A percentile compares a stretch with the other conserved stretches of the same genome.
These are phyloP conservation scores for Dioscorea cayenensis DNA, from an alignment of 116 monocot species.

Conservation along the genomic window DNA sequence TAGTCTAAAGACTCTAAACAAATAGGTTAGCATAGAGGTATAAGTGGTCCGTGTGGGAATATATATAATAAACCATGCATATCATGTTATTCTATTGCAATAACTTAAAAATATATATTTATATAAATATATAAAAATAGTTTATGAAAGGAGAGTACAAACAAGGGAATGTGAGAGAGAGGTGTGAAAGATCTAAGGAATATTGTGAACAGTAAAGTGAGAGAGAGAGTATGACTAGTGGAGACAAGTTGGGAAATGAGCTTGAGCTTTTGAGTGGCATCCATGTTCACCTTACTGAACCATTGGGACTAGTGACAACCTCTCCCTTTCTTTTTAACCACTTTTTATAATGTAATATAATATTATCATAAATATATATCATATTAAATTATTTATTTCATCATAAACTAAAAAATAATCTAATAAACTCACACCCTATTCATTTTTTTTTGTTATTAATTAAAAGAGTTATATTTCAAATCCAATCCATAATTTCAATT, in stretches of 20 bases:
- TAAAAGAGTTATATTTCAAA: too few species aligned
- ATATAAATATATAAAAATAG: background rate
- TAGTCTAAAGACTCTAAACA: too few species aligned
- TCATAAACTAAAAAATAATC: too few species aligned
- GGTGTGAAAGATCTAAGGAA: conserved; percentile 2
- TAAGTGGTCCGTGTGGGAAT: too few species aligned
- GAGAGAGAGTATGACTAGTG: background rate
- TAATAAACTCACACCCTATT: too few species aligned
- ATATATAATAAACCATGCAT: background rate
- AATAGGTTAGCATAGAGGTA: too few species aligned
- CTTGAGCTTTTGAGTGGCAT: background rate
- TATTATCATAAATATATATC: too few species aligned
- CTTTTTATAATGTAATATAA: too few species aligned
- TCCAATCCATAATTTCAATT: too few species aligned
- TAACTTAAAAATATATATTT: background rate
- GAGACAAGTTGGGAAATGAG: background rate
- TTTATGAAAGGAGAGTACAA: background rate
- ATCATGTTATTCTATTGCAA: background rate
- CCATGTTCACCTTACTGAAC: background rate
- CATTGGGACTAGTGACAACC: background rate
- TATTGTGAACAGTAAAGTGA: background rate
- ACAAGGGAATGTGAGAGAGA: conserved; percentile 5
- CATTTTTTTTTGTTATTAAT: too few species aligned
- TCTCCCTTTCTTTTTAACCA: background rate
- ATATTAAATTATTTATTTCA: too few species aligned